A percentile compares a stretch with the other conserved stretches of the same genome.
These are phyloP conservation scores for Barnettozyma californica DNA, from an alignment of 805 yeast species.

Conservation along the genomic window DNA sequence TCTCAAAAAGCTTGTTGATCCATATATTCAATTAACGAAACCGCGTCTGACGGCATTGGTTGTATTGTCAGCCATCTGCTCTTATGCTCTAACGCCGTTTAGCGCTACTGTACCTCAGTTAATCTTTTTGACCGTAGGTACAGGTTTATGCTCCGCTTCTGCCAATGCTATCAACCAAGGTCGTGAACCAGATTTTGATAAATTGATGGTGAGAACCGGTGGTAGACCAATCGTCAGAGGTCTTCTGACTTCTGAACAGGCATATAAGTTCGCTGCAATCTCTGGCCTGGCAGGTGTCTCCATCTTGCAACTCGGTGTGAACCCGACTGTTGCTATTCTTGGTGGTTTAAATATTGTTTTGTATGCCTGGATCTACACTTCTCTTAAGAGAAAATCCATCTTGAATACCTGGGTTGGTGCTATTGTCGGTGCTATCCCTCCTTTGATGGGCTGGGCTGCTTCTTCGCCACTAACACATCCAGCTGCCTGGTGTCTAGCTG, in stretches of 20 bases:
- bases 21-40: conserved; percentile 80
- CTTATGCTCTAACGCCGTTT: conserved; percentile 87
- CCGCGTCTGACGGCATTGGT: conserved; percentile 85
- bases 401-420: conserved; percentile 98
- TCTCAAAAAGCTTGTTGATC: conserved; percentile 38
- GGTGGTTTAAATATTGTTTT: conserved; percentile 76
- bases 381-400: conserved; percentile 79
- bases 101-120: conserved; percentile 70
- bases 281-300: conserved; percentile 69
- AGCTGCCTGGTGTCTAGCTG: conserved; percentile 93
- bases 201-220: conserved; percentile 81
- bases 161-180: conserved; percentile 98
- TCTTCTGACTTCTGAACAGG: conserved; percentile 64
- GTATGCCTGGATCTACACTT: conserved; percentile 88
- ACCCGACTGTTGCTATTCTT: conserved; percentile 75
- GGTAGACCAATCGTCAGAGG: conserved; percentile 90
- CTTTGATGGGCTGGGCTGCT: conserved; percentile 99
- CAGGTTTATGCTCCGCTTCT: conserved; percentile 82
- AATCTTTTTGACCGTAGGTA: conserved; percentile 73
- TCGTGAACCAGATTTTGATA: conserved; percentile 87
- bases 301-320: conserved; percentile 73
- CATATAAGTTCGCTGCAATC: conserved; percentile 71
- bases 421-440: conserved; percentile 97
- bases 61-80: conserved; percentile 86
- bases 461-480: conserved; percentile 77